Evolutionary conservation across 352 stramenopile genomes (phyloP).

Genomic region (Thalassiosira gravida): DNA sequence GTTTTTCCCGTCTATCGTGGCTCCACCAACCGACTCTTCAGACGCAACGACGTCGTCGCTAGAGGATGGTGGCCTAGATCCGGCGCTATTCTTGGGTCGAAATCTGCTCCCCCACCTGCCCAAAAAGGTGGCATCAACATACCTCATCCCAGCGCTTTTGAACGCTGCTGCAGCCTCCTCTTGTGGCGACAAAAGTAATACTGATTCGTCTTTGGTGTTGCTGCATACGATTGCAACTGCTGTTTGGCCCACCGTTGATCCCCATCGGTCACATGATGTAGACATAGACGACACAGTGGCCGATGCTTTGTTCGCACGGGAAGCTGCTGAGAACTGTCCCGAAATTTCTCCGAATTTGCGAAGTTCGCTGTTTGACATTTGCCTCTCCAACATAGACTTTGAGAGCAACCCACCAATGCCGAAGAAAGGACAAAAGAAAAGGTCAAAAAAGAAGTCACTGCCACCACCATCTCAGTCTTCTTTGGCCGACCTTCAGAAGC

Average conservation of each 20-base stretch:
- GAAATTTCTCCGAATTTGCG: constrained; percentile 31
- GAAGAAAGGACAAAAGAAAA: constrained; percentile 13
- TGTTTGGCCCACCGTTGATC: constrained; percentile 32
- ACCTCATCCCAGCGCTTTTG: constrained; percentile 65
- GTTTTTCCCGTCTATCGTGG: constrained; percentile 56
- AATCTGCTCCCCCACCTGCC: constrained; percentile 71
- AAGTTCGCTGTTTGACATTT: constrained; percentile 52
- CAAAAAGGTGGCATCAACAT: constrained; percentile 47
- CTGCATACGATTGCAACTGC: constrained; percentile 64
- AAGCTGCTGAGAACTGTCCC: constrained; percentile 46
- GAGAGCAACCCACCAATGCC: constrained; percentile 12
- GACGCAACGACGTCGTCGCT: background rate
- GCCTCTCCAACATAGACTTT: constrained; percentile 32
- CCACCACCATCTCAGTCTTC: constrained; percentile 9
- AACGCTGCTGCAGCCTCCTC: constrained; percentile 38
- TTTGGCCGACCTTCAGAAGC: background rate
- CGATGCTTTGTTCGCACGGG: constrained; percentile 49
- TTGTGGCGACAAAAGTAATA: constrained; percentile 15
- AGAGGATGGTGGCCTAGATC: constrained; percentile 12
- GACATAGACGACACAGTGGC: constrained; percentile 47
- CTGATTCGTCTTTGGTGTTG: constrained; percentile 53
- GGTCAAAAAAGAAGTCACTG: constrained; percentile 9
- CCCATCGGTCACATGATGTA: constrained; percentile 20
- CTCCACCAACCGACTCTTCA: background rate
- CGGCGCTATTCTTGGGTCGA: constrained; percentile 63